Conservation (phyloP, 441 rosid genomes). For the Aleurites moluccanus region DNA sequence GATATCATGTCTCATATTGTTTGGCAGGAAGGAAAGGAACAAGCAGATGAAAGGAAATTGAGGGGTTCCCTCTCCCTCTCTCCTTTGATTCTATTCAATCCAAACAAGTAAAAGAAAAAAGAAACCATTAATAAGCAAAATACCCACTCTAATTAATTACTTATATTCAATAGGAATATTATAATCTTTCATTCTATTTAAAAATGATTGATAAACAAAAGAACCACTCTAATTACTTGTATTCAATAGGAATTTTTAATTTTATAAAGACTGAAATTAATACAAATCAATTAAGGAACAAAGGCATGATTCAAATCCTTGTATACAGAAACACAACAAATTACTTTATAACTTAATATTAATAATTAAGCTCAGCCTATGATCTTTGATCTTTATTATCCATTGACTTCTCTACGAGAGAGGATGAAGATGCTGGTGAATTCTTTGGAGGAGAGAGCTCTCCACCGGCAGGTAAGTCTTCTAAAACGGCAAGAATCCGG, state of each 20-base stretch:
- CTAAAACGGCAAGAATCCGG: constrained; percentile 42
- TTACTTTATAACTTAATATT: not conserved
- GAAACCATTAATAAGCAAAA: not conserved
- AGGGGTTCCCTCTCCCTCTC: no score
- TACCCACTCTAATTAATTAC: not conserved
- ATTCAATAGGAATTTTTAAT: no score
- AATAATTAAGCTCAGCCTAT: no score
- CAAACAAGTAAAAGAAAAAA: no score
- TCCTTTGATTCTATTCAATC: no score
- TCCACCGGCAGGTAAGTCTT: constrained; percentile 40
- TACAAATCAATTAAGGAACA: not conserved
- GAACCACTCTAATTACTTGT: no score
- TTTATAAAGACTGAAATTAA: no score
- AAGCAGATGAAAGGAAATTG: no score
- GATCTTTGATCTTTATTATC: not conserved
- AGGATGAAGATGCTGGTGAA: not conserved
- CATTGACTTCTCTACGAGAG: not conserved
- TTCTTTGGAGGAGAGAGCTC: constrained; percentile 39
- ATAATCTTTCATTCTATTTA: no score
- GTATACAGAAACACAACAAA: not conserved
- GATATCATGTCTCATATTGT: no score
- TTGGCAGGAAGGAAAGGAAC: no score
- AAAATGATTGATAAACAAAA: no score
- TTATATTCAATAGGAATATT: not conserved
- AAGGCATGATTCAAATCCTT: not conserved